Base-by-base conservation (phyloP, 129 eudicot genomes). In the Gnaphalium uliginosum region DNA sequence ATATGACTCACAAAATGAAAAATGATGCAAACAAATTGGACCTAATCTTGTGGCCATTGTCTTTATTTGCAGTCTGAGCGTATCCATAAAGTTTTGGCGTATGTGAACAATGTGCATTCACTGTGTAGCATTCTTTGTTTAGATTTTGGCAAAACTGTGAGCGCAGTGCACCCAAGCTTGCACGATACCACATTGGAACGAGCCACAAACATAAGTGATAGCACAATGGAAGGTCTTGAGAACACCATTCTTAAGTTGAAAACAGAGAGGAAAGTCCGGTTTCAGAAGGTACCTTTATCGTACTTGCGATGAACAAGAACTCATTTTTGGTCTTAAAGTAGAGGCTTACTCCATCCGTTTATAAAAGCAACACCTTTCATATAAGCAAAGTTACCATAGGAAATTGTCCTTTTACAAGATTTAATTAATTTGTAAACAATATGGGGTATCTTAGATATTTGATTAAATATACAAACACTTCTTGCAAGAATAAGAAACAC, bases 81-180 rank as follows among this genome's bases (percentile, higher is more conserved):
- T 6, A 76, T 88, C 79, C 86, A 88, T 21, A 86, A 85, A 79
- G 89, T 91, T 25, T 60, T 91, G 90, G 88, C 78, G 26, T 83
- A 67, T 77, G 97, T 91, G 71, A 91, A 83, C 50, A 92, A 91
- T 79, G 90, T 88, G 50, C 97, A 91, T 80, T 73, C 71, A 23
- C 77, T 91, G 64, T 80, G 92, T 56, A 79, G 90, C 56, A 76
- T 91, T 64, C 95, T 91, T 32, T 87, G 81, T 48, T 74, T 81
- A 58, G 97, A 88, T 77, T 91, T 91, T 76, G 81, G 87, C 57
- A 81, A 83, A 84, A 86, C 86, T 33, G 87, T 91, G 72, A 76
- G 84, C 57, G 92, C 76, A 29, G 86, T 91, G 76, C 92, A 91
- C 75, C 97, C 97, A 37, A 91, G 97, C 82, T 84, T 91, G 85